Base-by-base conservation (phyloP, 768 basidiomycete genomes). In the Mycena rebaudengoi region DNA sequence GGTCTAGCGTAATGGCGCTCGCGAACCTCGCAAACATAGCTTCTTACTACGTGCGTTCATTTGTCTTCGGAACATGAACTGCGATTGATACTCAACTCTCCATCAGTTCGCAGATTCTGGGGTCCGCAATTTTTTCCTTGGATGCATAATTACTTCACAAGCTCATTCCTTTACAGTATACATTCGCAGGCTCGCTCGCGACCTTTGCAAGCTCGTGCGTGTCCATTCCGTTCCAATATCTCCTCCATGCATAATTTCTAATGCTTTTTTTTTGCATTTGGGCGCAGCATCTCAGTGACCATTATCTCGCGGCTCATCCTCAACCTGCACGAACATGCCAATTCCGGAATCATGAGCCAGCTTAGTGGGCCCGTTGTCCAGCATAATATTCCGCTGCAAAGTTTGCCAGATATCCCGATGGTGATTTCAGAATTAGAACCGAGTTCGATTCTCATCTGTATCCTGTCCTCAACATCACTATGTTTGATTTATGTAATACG, bases 241-340 rank as follows among this genome's bases (percentile, higher is more conserved):
- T 7, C 33, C 49, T 13, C 3, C 48, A 32, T 41, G 8, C 21
- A 26, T 7, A 29, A 3, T 35, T n/a, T 7, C 46, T 32, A 21
- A 30, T 18, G 7, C 46, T 28, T n/a, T 28, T 21, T 7, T 23
- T 45, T n/a, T n/a, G n/a, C n/a, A n/a, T n/a, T n/a, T n/a, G 13
- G 14, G 7, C 26, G 16, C 52, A 54, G 52, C 64, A 60, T 78
- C 12, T 74, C 78, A 16, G 62, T 76, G 14, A 71, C 71, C 11
- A 68, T 79, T 67, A 72, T 77, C 69, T 74, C 77, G 12, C 76
- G 76, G 21, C 72, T 79, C 20, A 74, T 79, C 65, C 75, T 79
- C 48, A 78, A 79, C 68, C 69, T 79, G 20, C 70, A 77, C 26
- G 52, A 23, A 28, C n/a, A n/a, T n/a, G n/a, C n/a, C n/a, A n/a